Conservation (phyloP, 805 yeast species). For the Ogataea paradorogensis region DNA sequence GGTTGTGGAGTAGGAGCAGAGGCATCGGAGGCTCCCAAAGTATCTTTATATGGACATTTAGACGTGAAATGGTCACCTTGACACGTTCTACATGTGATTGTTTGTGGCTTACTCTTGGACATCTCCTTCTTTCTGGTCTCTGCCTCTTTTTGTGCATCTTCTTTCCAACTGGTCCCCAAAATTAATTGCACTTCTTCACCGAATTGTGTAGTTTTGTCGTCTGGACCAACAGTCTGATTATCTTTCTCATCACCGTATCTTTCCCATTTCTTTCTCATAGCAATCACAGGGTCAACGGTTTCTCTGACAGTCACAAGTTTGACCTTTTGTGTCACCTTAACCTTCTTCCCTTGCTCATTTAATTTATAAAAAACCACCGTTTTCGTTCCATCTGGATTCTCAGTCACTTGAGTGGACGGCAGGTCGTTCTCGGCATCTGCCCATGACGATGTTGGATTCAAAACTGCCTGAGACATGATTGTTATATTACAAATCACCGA, state of each 20-base stretch:
- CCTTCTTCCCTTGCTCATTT: conserved; percentile 77
- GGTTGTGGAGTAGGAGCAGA: conserved; percentile 21
- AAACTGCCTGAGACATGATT: conserved; percentile 16
- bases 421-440: conserved; percentile 70
- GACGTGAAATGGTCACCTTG: conserved; percentile 91
- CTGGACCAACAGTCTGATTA: conserved; percentile 77
- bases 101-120: conserved; percentile 54
- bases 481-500: conserved; percentile 1
- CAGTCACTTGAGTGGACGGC: conserved; percentile 69
- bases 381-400: conserved; percentile 85
- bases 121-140: conserved; percentile 44
- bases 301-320: conserved; percentile 74
- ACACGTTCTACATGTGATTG: conserved; percentile 80
- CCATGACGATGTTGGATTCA: conserved; percentile 43
- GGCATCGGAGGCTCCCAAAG: conserved; percentile 51
- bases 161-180: conserved; percentile 75
- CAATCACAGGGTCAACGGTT: conserved; percentile 79
- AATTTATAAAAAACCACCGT: conserved; percentile 76
- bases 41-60: conserved; percentile 94
- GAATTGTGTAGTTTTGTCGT: conserved; percentile 79
- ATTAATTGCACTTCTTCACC: conserved; percentile 81
- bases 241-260: conserved; percentile 81
- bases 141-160: conserved; percentile 70
- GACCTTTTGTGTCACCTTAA: conserved; percentile 82
- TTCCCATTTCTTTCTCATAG: conserved; percentile 83